Conservation (phyloP, 2,329 filamentous ascomycete genomes). For the Monosporascus cannonballus region DNA sequence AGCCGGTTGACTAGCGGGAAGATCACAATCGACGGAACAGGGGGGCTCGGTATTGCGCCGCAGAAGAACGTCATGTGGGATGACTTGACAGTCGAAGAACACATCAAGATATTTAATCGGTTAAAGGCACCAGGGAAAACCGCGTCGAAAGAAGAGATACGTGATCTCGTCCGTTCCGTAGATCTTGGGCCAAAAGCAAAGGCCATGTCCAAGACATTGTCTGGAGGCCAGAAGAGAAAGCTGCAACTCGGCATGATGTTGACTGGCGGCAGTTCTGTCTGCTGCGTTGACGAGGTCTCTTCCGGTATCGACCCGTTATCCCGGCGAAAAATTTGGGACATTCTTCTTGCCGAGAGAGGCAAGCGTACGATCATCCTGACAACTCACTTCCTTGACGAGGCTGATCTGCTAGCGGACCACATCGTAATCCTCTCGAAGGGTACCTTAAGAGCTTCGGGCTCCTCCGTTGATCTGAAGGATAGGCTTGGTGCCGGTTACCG, state of each 20-base stretch:
- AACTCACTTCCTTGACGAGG: slow-evolving; percentile 91
- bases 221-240: slow-evolving; percentile 88
- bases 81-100: slow-evolving; percentile 78
- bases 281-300: slow-evolving; percentile 87
- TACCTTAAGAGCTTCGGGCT: slow-evolving; percentile 72
- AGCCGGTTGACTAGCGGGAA: slow-evolving; percentile 69
- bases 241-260: slow-evolving; percentile 94
- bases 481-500: slow-evolving; percentile 77
- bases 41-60: slow-evolving; percentile 79
- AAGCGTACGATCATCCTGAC: slow-evolving; percentile 78
- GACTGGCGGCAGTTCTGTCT: slow-evolving; percentile 80
- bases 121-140: slow-evolving; percentile 60
- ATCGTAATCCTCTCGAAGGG: slow-evolving; percentile 86
- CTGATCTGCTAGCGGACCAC: slow-evolving; percentile 80
- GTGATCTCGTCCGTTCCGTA: slow-evolving; percentile 59
- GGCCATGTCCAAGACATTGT: slow-evolving; percentile 70
- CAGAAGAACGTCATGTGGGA: slow-evolving; percentile 96
- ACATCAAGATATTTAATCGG: slow-evolving; percentile 75
- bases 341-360: slow-evolving; percentile 78
- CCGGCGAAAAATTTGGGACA: slow-evolving; percentile 89
- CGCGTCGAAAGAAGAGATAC: slow-evolving; percentile 54
- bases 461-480: slow-evolving; percentile 81
- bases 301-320: slow-evolving; percentile 84
- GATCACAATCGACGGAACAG: slow-evolving; percentile 71
- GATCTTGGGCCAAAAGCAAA: slow-evolving; percentile 71